Conservation (phyloP, 2,329 filamentous ascomycete genomes). For the Clonostachys rosea region DNA sequence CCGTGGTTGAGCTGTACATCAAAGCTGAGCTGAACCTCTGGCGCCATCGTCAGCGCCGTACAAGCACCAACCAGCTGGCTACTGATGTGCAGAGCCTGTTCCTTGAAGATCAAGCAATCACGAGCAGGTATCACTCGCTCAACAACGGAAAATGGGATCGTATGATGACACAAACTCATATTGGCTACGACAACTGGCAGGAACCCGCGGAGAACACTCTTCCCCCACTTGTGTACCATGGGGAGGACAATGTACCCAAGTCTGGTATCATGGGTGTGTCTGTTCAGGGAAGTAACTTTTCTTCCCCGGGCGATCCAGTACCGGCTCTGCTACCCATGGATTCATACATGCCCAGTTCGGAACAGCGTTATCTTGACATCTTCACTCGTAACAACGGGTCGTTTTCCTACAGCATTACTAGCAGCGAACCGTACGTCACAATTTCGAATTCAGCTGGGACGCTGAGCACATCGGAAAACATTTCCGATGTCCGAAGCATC, state of each 20-base stretch:
- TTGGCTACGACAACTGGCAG: slow-evolving; percentile 42
- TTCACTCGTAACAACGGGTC: slow-evolving; percentile 3
- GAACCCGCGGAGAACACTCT: slow-evolving; percentile 47
- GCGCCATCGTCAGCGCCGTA: slow-evolving; percentile 38
- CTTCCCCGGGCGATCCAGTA: not conserved
- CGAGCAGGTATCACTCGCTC: slow-evolving; percentile 33
- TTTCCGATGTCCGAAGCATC: slow-evolving; percentile 5
- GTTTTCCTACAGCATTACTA: slow-evolving; percentile 34
- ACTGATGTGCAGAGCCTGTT: slow-evolving; percentile 28
- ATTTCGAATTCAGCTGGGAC: slow-evolving; percentile 45
- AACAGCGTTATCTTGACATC: slow-evolving; percentile 17
- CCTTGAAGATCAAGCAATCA: slow-evolving; percentile 33
- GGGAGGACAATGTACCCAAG: not conserved
- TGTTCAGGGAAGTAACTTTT: not conserved
- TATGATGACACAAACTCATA: slow-evolving; percentile 41
- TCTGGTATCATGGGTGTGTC: not conserved
- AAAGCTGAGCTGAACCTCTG: slow-evolving; percentile 37
- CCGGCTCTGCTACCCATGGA: not conserved
- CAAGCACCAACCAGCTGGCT: slow-evolving; percentile 30
- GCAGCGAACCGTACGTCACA: slow-evolving; percentile 47
- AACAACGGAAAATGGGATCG: slow-evolving; percentile 30
- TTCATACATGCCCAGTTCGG: slow-evolving; percentile 34
- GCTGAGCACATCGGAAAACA: slow-evolving; percentile 31
- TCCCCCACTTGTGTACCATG: slow-evolving; percentile 13
- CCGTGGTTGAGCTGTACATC: slow-evolving; percentile 43